Percentiles rank a stretch among this genome's conserved stretches.
Evolutionary conservation across 2,329 filamentous ascomycete genomes (phyloP).

Genomic region (Alternaria angustiovoidea): DNA sequence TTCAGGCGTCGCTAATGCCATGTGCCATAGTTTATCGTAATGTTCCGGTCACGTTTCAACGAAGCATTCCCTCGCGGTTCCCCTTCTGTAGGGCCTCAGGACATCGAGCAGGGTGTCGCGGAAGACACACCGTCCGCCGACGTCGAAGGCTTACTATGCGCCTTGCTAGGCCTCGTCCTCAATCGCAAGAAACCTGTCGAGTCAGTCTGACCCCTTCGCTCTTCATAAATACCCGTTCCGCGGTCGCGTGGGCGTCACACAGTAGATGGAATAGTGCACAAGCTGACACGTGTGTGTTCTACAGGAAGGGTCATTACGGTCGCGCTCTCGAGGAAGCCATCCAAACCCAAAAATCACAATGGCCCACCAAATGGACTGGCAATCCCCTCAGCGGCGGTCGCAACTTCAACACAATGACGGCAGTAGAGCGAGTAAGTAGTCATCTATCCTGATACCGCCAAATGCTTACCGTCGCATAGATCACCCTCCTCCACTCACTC

Average conservation of each 20-base stretch:
- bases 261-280: background rate
- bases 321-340: conserved; percentile 94
- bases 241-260: conserved; percentile 30
- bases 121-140: conserved; percentile 82
- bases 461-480: conserved; percentile 60
- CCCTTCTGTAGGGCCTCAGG: conserved; percentile 90
- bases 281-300: conserved; percentile 44
- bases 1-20: conserved; percentile 41
- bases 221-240: conserved; percentile 10
- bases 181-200: conserved; percentile 99
- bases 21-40: conserved; percentile 83
- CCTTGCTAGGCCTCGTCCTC: conserved; percentile 83
- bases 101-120: conserved; percentile 86
- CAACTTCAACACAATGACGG: conserved; percentile 82
- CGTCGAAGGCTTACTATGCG: conserved; percentile 88
- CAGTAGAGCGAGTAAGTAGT: conserved; percentile 76
- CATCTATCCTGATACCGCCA: background rate
- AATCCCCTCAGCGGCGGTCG: conserved; percentile 83
- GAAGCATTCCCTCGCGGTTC: conserved; percentile 89
- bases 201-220: conserved; percentile 65
- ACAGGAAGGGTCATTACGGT: conserved; percentile 88
- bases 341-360: conserved; percentile 83
- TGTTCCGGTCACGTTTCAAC: conserved; percentile 94
- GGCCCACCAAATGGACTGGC: conserved; percentile 84
- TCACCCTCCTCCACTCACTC: conserved; percentile 82